Evolutionary conservation across 495 filamentous ascomycete genomes (phyloP).

Genomic region (Daldinia concentrica): DNA sequence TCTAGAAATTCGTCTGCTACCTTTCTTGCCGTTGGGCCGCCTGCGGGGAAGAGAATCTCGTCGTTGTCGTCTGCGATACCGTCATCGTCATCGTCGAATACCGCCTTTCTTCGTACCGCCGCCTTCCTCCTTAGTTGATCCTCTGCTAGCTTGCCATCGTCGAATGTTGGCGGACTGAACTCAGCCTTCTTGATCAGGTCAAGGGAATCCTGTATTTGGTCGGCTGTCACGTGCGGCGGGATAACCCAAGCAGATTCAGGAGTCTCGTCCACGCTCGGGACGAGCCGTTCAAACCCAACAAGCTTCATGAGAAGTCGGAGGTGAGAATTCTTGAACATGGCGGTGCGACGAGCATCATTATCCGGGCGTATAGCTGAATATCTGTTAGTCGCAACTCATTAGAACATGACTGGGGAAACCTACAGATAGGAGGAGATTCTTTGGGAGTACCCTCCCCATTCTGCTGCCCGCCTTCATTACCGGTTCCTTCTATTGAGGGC

Average conservation of each 20-base stretch:
- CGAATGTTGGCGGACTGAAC: conserved; percentile 73
- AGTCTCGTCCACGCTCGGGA: conserved; percentile 69
- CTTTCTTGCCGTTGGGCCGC: conserved; percentile 67
- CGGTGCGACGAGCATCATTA: conserved; percentile 71
- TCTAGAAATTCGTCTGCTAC: conserved; percentile 57
- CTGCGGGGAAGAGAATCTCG: conserved; percentile 69
- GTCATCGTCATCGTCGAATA: conserved; percentile 72
- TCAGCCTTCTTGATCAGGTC: conserved; percentile 74
- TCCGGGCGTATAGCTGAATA: conserved; percentile 70
- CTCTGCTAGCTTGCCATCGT: conserved; percentile 74
- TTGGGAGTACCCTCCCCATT: conserved; percentile 51
- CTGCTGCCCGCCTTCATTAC: conserved; percentile 48
- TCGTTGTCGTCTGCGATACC: conserved; percentile 67
- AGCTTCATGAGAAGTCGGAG: conserved; percentile 86
- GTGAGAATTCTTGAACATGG: conserved; percentile 89
- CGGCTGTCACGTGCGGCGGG: conserved; percentile 69
- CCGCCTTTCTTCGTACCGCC: conserved; percentile 56
- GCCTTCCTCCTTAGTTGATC: conserved; percentile 79
- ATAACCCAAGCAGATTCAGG: conserved; percentile 82
- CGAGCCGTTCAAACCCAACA: conserved; percentile 74
- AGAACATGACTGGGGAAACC: conserved; percentile 31
- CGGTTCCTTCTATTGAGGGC: conserved; percentile 41
- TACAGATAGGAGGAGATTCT: conserved; percentile 58
- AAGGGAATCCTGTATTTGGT: conserved; percentile 67
- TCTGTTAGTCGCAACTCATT: background rate